Evolutionary conservation across 495 filamentous ascomycete genomes (phyloP), one percentile per base, ranked within the genome.

Genomic region (Penicillium psychrofluorescens): DNA sequence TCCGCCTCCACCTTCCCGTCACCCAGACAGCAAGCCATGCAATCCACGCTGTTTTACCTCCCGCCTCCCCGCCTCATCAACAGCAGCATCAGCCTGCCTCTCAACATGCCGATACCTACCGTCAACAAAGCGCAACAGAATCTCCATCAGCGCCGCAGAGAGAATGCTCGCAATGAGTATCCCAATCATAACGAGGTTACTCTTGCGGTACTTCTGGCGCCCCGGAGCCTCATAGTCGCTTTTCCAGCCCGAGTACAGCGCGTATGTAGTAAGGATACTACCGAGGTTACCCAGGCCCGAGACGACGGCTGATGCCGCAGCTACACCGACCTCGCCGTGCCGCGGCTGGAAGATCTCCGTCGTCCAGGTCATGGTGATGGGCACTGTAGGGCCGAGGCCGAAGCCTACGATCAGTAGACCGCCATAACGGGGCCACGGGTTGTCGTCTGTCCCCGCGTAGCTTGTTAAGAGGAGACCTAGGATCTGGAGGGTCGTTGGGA

Each of bases 291-390:
- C 89, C 36, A 89, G 75, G 0, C 89, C 89, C 0, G 85, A 90
- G 10, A 95, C 89, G 4, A 94, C 69, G 2, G 89, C 90, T 1
- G 84, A 81, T 1, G 89, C 88, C 34, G 89, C 85, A n/a, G 89
- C 89, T 4, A 95, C 90, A 41, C 89, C 89, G 30, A 95, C 87
- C 64, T 95, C 89, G 29, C 90, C 85, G 54, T 95, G 88, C 4
- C 89, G 83, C 13, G 73, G 79, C 61, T 95, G 89, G 71, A 95
- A 95, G 46, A 94, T 85, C 62, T 94, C 86, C 46, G 78, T 85
- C 7, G 89, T 89, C 89, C 89, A 95, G 44, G 88, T 83, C 88
- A 95, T 95, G 56, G 82, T 88, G 59, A 88, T 88, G 34, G 89
- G 89, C 2, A 95, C 89, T 3, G 89, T 95, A 10, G 89, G 90